Evolutionary conservation across 2,329 filamentous ascomycete species (phyloP).

Genomic region (Aspergillus sp.): DNA sequence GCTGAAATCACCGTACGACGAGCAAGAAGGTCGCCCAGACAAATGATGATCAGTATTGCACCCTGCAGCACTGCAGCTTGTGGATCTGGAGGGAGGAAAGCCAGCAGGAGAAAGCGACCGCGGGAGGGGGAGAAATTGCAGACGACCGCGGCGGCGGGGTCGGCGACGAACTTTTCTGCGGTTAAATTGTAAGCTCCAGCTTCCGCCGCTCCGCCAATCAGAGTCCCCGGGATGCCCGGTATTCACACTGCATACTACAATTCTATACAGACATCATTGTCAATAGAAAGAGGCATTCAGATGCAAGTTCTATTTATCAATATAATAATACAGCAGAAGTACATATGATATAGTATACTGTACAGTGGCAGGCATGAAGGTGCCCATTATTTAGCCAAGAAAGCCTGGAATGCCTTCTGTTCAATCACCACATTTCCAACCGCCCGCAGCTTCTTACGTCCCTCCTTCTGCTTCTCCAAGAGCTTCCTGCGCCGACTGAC

Average conservation of each 20-base stretch:
- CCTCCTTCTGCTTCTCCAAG: slow-evolving; percentile 95
- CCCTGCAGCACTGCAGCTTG: not conserved
- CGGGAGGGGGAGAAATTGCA: slow-evolving; percentile 21
- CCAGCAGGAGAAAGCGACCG: slow-evolving; percentile 3
- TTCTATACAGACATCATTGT: not conserved
- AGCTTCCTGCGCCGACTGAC: slow-evolving; percentile 79
- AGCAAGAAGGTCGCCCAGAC: not conserved
- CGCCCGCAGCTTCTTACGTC: slow-evolving; percentile 77
- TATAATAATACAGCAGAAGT: slow-evolving; percentile 7
- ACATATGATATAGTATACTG: slow-evolving; percentile 5
- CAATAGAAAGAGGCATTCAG: not conserved
- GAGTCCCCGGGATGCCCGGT: not conserved
- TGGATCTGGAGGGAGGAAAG: slow-evolving; percentile 3
- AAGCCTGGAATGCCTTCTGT: slow-evolving; percentile 91
- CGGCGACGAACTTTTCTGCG: slow-evolving; percentile 31
- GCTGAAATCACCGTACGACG: slow-evolving; percentile 4
- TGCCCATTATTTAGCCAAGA: slow-evolving; percentile 70
- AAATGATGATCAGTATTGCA: not conserved
- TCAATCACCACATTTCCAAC: slow-evolving; percentile 92
- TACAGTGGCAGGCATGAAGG: not conserved
- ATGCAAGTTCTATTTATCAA: not conserved
- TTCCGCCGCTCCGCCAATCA: slow-evolving; percentile 24
- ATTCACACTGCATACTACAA: not conserved
- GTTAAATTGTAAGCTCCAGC: slow-evolving; percentile 18
- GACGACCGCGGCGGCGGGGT: slow-evolving; percentile 26